phyloP scores from a whole-genome alignment of 176 grass and related monocot genomes.

The Oryza rufipogon region DNA sequence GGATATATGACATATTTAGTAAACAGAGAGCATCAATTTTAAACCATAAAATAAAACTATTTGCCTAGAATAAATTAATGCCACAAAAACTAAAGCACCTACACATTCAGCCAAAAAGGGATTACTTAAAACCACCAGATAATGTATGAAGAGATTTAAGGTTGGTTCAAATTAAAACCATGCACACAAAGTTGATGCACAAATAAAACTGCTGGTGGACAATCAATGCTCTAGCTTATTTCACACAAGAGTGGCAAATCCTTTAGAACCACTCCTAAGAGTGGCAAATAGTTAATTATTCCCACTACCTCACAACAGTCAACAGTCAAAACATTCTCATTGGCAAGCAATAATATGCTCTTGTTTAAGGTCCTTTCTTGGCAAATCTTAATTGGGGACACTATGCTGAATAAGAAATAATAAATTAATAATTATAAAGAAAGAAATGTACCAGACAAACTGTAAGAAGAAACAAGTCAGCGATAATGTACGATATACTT shows the following conservation, averaged over 20 bases:
- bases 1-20: neutral
- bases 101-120: neutral
- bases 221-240: too few species aligned
- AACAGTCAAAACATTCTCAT: neutral
- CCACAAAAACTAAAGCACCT: too few species aligned
- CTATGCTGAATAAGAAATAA: too few species aligned
- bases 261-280: too few species aligned
- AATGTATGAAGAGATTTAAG: too few species aligned
- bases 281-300: too few species aligned
- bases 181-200: neutral
- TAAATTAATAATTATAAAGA: too few species aligned
- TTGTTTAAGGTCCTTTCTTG: neutral
- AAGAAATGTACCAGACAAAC: too few species aligned
- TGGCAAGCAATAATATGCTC: neutral
- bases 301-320: neutral
- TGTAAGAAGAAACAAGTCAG: too few species aligned
- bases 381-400: neutral
- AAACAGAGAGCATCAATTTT: neutral
- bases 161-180: neutral
- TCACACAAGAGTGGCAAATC: too few species aligned
- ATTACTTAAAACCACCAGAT: neutral
- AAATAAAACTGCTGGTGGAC: neutral
- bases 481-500: neutral
- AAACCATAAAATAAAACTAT: neutral
- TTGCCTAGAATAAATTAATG: neutral